A percentile compares a stretch with the other conserved stretches of the same genome.
Evolutionary conservation across 495 filamentous ascomycete species (phyloP).

Genomic region (Bathelium albidoporum): DNA sequence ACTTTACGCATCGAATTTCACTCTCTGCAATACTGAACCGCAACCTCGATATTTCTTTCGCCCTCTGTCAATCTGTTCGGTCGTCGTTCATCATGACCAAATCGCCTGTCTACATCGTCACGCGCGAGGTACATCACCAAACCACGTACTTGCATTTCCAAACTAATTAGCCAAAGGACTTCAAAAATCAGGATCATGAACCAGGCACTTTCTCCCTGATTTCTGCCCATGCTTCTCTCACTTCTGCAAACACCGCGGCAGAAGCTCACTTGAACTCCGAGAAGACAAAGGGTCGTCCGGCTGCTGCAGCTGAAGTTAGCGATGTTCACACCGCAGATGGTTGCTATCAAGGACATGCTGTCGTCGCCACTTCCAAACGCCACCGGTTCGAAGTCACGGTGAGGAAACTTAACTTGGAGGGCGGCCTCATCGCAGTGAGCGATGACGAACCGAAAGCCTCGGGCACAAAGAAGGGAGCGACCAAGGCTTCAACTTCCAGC

Average conservation of each 20-base stretch:
- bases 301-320: not conserved
- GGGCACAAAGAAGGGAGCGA: not conserved
- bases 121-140: not conserved
- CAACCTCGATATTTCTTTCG: not conserved
- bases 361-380: not conserved
- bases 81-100: not conserved
- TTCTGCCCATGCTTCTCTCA: not conserved
- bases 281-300: not conserved
- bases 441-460: not conserved
- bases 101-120: not conserved
- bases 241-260: not conserved
- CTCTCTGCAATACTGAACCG: not conserved
- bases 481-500: not conserved
- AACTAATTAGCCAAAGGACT: not conserved
- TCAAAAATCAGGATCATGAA: not conserved
- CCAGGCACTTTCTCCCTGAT: not conserved
- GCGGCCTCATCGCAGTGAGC: not conserved
- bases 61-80: not conserved
- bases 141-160: not conserved
- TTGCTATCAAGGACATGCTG: not conserved
- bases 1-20: not conserved
- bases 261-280: not conserved
- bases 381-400: not conserved
- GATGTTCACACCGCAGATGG: not conserved
- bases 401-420: not conserved